Percentiles rank a stretch among this genome's conserved stretches.
phyloP scores from a whole-genome alignment of 2,329 filamentous ascomycete species.

The Penicillium digitatum region DNA sequence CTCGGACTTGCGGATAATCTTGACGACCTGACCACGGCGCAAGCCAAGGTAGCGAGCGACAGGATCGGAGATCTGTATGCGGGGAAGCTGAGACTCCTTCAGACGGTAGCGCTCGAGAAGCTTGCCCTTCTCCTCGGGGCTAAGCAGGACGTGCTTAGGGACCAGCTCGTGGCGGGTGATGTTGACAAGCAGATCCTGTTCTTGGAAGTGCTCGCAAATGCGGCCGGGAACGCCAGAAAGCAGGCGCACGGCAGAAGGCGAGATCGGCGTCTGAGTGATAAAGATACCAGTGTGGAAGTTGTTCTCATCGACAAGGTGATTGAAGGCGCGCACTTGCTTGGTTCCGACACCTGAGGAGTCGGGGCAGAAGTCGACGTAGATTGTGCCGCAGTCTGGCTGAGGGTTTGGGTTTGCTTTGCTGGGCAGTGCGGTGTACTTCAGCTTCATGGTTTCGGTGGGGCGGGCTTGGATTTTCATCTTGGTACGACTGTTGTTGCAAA shows the following conservation, averaged over 20 bases:
- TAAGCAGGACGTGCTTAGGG: constrained; percentile 86
- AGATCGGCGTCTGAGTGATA: constrained; percentile 77
- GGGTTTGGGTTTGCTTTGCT: constrained; percentile 67
- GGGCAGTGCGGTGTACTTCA: constrained; percentile 72
- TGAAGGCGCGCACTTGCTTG: constrained; percentile 86
- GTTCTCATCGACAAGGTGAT: constrained; percentile 72
- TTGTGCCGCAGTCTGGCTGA: constrained; percentile 70
- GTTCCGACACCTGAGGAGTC: constrained; percentile 74
- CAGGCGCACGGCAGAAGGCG: constrained; percentile 80
- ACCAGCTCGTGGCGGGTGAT: constrained; percentile 98
- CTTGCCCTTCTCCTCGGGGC: constrained; percentile 80
- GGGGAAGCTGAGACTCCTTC: constrained; percentile 94
- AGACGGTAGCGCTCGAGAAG: constrained; percentile 85
- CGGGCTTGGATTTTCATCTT: constrained; percentile 85
- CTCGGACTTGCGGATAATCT: constrained; percentile 94
- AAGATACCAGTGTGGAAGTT: constrained; percentile 89
- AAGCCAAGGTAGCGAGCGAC: constrained; percentile 89
- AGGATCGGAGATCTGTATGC: constrained; percentile 86
- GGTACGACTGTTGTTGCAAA: constrained; percentile 57
- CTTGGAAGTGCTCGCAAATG: constrained; percentile 89
- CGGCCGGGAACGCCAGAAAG: constrained; percentile 73
- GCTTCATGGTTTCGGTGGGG: constrained; percentile 77
- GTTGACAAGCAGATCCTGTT: constrained; percentile 94
- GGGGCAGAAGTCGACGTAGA: constrained; percentile 89
- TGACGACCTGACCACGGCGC: constrained; percentile 89